Evolutionary conservation across 2,329 filamentous ascomycete genomes (phyloP), one percentile per base, ranked within the genome.

Genomic region (Orbilia javanica): DNA sequence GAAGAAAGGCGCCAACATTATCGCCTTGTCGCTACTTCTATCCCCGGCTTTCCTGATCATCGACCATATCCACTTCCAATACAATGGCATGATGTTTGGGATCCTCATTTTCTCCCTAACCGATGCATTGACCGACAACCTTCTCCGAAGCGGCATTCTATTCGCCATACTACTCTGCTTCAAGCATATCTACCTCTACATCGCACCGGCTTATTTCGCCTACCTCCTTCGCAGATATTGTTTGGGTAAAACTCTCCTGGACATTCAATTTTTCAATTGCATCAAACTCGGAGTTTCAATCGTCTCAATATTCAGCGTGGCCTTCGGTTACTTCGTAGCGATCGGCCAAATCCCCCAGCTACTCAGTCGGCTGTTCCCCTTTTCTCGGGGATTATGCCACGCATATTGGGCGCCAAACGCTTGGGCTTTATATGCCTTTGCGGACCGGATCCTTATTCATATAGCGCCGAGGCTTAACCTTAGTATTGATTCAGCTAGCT

Each of bases 361-460:
- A 22, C 85, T 96, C 76, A 91, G 90, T 82, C 89, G 96, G 39
- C 86, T 99, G 7, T 99, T 99, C 82, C 96, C 96, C 0, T 99
- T 99, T 84, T 94, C 94, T 0, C 88, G 96, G 76, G 96, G 96
- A 0, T 86, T 99, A 3, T 98, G 95, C 83, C 96, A 99, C 85
- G 96, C 96, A 0, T 99, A 99, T 84, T 99, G 96, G 96, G 96
- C 96, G 11, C 94, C 96, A 0, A 99, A 99, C 81, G 86, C 97
- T 0, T 99, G 96, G 96, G 95, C 96, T 0, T 88, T 98, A 83
- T 99, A 99, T 85, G 97, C 96, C 0, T 97, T 98, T 83, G 86
- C 88, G 1, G 96, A 99, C 82, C 88, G 96, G 66, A 85, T 93
- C 6, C 84, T 99, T 80, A 97, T 99, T 76, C 89, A 90, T 81